Conservation (phyloP, 768 basidiomycete genomes). For the Tylopilus rubrobrunneus region DNA sequence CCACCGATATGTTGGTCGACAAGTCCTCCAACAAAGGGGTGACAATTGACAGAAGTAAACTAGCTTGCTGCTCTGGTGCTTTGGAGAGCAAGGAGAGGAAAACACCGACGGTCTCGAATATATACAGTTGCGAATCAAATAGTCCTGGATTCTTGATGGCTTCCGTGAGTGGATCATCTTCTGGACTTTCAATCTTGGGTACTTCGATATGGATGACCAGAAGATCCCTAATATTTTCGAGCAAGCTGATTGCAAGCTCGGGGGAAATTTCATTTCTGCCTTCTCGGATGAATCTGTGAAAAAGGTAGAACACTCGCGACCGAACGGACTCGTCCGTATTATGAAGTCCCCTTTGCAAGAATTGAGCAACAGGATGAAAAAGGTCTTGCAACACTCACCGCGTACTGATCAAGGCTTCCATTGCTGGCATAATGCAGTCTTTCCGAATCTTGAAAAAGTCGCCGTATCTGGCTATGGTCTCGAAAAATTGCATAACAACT, state of each 20-base stretch:
- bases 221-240: conserved; percentile 73
- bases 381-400: conserved; percentile 48
- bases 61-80: conserved; percentile 61
- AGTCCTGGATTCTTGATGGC: conserved; percentile 67
- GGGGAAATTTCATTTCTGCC: conserved; percentile 70
- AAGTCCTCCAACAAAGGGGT: conserved; percentile 79
- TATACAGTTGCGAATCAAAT: conserved; percentile 89
- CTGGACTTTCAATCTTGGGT: conserved; percentile 70
- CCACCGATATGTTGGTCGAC: conserved; percentile 50
- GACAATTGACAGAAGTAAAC: conserved; percentile 70
- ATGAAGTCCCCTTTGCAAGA: conserved; percentile 71
- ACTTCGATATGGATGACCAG: conserved; percentile 71
- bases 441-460: conserved; percentile 97
- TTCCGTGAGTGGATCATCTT: conserved; percentile 74
- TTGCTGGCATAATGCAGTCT: conserved; percentile 79
- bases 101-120: conserved; percentile 89
- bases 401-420: conserved; percentile 83
- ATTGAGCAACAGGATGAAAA: conserved; percentile 1
- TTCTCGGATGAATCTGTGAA: conserved; percentile 88
- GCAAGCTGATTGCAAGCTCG: conserved; percentile 65
- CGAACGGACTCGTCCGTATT: conserved; percentile 65
- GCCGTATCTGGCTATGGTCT: conserved; percentile 84
- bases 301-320: conserved; percentile 85
- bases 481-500: conserved; percentile 89
- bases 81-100: conserved; percentile 75